Evolutionary conservation across 768 basidiomycete genomes (phyloP), one percentile per base, ranked within the genome.

Genomic region (Grammothele lineata): DNA sequence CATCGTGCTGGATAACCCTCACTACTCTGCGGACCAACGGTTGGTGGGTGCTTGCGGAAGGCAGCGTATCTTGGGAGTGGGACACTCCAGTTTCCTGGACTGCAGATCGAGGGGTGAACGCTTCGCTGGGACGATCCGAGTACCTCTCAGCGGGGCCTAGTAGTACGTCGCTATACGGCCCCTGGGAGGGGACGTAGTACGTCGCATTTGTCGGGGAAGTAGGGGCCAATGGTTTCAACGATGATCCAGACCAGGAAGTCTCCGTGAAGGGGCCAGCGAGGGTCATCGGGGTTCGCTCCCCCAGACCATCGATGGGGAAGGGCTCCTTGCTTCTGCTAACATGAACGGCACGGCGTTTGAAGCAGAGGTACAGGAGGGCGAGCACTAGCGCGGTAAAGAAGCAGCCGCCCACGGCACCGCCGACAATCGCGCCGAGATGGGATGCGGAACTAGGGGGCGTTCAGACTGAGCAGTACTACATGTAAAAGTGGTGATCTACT

Each of bases 1-100:
- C 89, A 53, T 90, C 87, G 56, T 92, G 89, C 65, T 91, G 89
- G 37, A 91, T 76, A 57, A 89, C 77, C 58, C 90, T 90, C 26
- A 92, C 80, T 0, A 86, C 74, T 37, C 87, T 70, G 67, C 88
- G 67, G 51, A 66, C 69, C 32, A 81, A 70, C 43, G 74, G 63
- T 33, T 52, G 62, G 26, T 24, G 35, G n/a, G 45, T 46, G 17
- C 39, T 43, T 27, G 39, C 54, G 30, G 48, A 45, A 23, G 44
- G 47, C 12, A 42, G 49, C 15, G 55, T 54, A 46, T 40, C 40
- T 12, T 22, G 47, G 21, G 32, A 58, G 38, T 53, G 52, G 50
- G 48, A 63, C 27, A 53, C 59, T 3, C 43, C 33, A n/a, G n/a
- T n/a, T n/a, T n/a, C n/a, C n/a, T n/a, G n/a, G n/a, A n/a, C n/a